Evolutionary conservation across 2,329 filamentous ascomycete genomes (phyloP), one percentile per base, ranked within the genome.

Genomic region (Ophiostoma sp.): DNA sequence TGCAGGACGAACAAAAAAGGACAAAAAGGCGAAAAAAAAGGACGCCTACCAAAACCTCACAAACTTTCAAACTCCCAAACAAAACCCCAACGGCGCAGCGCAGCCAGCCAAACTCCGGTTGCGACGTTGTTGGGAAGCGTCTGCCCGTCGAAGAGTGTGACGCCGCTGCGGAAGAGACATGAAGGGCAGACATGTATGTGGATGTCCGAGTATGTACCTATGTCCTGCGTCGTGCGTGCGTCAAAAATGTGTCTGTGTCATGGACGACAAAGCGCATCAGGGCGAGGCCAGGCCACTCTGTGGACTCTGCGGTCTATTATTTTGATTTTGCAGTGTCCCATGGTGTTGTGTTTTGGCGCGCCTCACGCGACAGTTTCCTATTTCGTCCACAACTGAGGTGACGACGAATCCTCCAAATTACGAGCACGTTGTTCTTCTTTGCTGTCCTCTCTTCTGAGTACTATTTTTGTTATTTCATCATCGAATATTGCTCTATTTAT

Each of bases 331-430:
- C 50, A 19, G 50, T 9, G 50, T 39, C 15, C 17, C 15, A 19
- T 63, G 59, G 36, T 64, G 59, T 39, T 36, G n/a, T 64, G 36
- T 1, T 25, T 12, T 42, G 11, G 1, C 25, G 39, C 22, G 22
- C 19, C 48, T 55, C 48, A 69, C 28, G 66, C 66, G 66, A 69
- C 48, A 55, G 66, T 25, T 55, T 55, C 64, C 64, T 69, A 11
- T 69, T 69, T 28, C 28, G 28, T 31, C n/a, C 33, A 33, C 25
- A 68, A 33, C 15, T n/a, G n/a, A 5, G 25, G 59, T n/a, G 17
- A 63, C 36, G 5, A 28, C 22, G 7, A 39, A 45, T 48, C 36
- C 36, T 64, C 2, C 8, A 61, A 36, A 36, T 3, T 36, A 63
- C 31, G 57, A 39, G n/a, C 7, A 25, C 50, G 6, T 55, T 45